Evolutionary conservation across 2,329 filamentous ascomycete species (phyloP), one percentile per base, ranked within the genome.

Genomic region (Sporothrix inflata): DNA sequence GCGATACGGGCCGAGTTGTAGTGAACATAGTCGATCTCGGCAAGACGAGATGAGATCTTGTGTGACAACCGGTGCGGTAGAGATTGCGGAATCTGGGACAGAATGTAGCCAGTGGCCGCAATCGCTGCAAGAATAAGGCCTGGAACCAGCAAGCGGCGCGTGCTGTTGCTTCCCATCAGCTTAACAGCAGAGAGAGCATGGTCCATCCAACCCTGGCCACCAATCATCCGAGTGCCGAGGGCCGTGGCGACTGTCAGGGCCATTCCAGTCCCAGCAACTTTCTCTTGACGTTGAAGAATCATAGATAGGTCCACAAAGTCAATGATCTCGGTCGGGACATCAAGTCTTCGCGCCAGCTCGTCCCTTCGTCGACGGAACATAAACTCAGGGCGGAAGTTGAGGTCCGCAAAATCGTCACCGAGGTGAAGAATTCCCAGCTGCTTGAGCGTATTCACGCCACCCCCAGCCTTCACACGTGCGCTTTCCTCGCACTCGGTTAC

Each of bases 351-450:
- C 6, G 93, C 94, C 53, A 97, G 84, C 1, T 90, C 89, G 80
- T 99, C 93, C 73, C 90, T 89, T 78, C 92, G 92, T 74, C 93
- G 90, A 73, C 90, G 90, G 85, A 98, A 99, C 96, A 99, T 98
- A 79, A 94, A 89, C 77, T 98, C 94, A 1, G 94, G 90, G 40
- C 92, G 90, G 89, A 99, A 98, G 76, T 90, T 93, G 61, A 98
- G 88, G 76, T 94, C 92, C 27, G 92, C 87, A 77, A 95, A 97
- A 77, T 95, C 92, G 77, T 96, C 90, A 11, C 95, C 95, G 6
- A 98, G 89, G 79, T 99, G 95, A 47, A 95, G 80, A 19, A 98
- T 84, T 34, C 96, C 96, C 1, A 98, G 87, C 76, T 94, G 91
- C 79, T 97, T 97, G 81, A 98, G 97, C 49, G 90, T 87, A 75